phyloP scores from a whole-genome alignment of 768 basidiomycete species.

The Leccinum obscurum region DNA sequence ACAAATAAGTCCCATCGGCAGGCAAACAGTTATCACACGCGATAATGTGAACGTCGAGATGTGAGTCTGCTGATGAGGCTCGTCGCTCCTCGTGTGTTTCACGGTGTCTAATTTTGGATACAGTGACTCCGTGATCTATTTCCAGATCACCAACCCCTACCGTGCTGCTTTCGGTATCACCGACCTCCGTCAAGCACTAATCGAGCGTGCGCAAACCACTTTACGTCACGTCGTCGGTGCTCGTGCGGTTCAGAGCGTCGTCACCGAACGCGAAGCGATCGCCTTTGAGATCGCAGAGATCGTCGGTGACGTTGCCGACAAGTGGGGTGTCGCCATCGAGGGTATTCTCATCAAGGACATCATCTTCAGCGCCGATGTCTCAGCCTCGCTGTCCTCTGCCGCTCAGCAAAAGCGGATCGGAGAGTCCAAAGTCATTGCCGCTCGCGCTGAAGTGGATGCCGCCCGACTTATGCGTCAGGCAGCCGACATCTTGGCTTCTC shows the following conservation, averaged over 20 bases:
- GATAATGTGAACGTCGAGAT: slow-evolving; percentile 97
- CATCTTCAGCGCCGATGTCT: slow-evolving; percentile 88
- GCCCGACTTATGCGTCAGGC: slow-evolving; percentile 96
- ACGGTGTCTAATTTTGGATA: slow-evolving; percentile 7
- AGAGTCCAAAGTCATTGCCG: slow-evolving; percentile 95
- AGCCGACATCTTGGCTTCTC: slow-evolving; percentile 90
- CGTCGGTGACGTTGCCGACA: slow-evolving; percentile 87
- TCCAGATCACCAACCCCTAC: slow-evolving; percentile 88
- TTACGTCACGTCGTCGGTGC: slow-evolving; percentile 97
- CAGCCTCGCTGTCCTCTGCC: slow-evolving; percentile 88
- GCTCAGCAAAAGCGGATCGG: slow-evolving; percentile 97
- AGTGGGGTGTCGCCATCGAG: slow-evolving; percentile 97
- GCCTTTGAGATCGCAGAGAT: slow-evolving; percentile 97
- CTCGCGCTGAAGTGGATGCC: slow-evolving; percentile 92
- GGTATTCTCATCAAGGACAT: slow-evolving; percentile 95
- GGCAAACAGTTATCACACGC: slow-evolving; percentile 89
- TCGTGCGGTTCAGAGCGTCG: slow-evolving; percentile 90
- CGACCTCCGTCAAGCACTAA: slow-evolving; percentile 82
- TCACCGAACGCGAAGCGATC: slow-evolving; percentile 96
- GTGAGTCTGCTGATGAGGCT: slow-evolving; percentile 40
- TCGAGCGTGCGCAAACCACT: slow-evolving; percentile 90
- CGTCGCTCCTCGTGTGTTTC: background rate
- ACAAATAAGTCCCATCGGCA: slow-evolving; percentile 85
- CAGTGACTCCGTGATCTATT: slow-evolving; percentile 92
- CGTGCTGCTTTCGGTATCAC: slow-evolving; percentile 92